A percentile compares a stretch with the other conserved stretches of the same genome.
These are phyloP conservation scores for Pichia kluyveri DNA, from an alignment of 805 yeast genomes.

Conservation along the genomic window DNA sequence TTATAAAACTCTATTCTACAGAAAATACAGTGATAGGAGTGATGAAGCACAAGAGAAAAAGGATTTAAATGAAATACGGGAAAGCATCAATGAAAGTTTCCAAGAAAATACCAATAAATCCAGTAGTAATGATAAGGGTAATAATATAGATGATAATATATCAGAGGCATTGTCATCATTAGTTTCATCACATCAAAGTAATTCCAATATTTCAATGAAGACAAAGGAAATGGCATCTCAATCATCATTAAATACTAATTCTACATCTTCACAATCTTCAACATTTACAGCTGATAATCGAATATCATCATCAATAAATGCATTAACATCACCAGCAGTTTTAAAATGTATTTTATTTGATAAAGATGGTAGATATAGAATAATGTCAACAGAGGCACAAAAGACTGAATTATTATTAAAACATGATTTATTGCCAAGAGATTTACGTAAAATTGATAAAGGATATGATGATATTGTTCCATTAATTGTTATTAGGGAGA, in stretches of 20 bases:
- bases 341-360: constrained; percentile 42
- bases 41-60: too few species aligned
- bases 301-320: neutral
- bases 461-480: constrained; percentile 48
- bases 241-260: too few species aligned
- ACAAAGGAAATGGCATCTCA: too few species aligned
- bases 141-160: neutral
- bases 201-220: neutral
- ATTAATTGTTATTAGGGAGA: constrained; percentile 37
- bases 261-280: too few species aligned
- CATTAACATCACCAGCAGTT: constrained; percentile 10
- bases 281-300: neutral
- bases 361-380: constrained; percentile 32
- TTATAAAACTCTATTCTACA: too few species aligned
- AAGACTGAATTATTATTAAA: constrained; percentile 34
- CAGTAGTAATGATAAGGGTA: neutral
- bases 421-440: constrained; percentile 43
- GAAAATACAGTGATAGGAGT: too few species aligned
- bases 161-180: constrained; percentile 2
- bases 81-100: too few species aligned
- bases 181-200: constrained; percentile 6
- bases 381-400: constrained; percentile 36
- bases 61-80: too few species aligned
- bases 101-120: neutral
- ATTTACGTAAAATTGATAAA: constrained; percentile 42